Base-by-base conservation (phyloP, 306 rosid genomes). In the Macrotyloma uniflorum region DNA sequence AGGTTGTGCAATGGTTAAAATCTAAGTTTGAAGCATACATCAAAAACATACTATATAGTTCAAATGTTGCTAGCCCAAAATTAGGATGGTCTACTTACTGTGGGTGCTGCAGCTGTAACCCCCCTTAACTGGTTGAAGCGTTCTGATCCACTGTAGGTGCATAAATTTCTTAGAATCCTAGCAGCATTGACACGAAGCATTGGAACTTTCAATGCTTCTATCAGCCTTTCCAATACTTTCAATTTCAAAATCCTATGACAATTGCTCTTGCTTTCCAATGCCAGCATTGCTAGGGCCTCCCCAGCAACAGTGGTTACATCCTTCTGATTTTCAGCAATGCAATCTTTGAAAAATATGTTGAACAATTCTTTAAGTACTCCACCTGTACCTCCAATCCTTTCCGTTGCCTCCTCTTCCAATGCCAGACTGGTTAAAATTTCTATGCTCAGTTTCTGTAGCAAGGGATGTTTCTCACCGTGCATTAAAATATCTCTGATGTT, bases 241-340 rank as follows among this genome's bases (percentile, higher is more conserved):
- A 93, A 46, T 79, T 78, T 96, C 76, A 91, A 66, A 77, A 93
- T 83, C 13, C 96, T 75, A 40, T 86, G 80, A 49, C 98, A 91
- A 33, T 96, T 96, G 59, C 75, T 85, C 80, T 78, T 75, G 86
- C 98, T 96, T 69, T 93, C 98, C 71, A 93, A 79, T 55, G 88
- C 97, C 81, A 93, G 87, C 93, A 91, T 88, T 35, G 99, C 90
- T 28, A 96, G 75, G n/a, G 99, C 98, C 87, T 96, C 96, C 16
- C 98, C 99, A 42, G 99, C 94, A 19, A 87, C 92, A 24, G 45
- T 85, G 33, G 87, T 84, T 33, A 87, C 87, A 30, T 53, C 74
- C 38, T 78, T 80, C 58, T 86, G 86, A 35, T 15, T 76, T 84
- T 85, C 87, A 3, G 81, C 73, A 55, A 73, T 61, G 61, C 19